Evolutionary conservation across 768 basidiomycete genomes (phyloP).

Genomic region (Mycena polygramma): DNA sequence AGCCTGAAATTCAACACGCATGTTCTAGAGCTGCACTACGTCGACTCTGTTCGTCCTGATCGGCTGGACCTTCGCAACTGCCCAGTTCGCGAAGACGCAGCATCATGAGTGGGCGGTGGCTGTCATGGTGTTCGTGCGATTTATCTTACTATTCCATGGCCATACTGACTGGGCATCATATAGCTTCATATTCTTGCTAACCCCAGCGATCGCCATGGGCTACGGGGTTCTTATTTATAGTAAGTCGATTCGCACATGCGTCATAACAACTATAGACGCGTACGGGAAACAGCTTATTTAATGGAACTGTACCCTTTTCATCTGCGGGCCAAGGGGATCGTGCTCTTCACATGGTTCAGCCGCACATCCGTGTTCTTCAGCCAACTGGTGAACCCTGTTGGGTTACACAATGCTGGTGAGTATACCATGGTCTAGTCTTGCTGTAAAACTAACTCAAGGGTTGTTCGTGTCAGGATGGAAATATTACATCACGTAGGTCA

Average conservation of each 20-base stretch:
- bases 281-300: slow-evolving; percentile 6
- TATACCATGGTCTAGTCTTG: neutral
- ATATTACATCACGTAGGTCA: slow-evolving; percentile 11
- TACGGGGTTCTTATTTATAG: slow-evolving; percentile 18
- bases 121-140: neutral
- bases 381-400: slow-evolving; percentile 25
- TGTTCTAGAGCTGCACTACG: neutral
- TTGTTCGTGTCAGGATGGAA: slow-evolving; percentile 10
- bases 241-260: neutral
- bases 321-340: slow-evolving; percentile 10
- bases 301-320: slow-evolving; percentile 20
- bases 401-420: slow-evolving; percentile 20
- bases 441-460: neutral
- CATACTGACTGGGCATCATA: neutral
- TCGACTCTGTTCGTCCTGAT: neutral
- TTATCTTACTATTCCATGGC: neutral
- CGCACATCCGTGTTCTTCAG: slow-evolving; percentile 10
- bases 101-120: neutral
- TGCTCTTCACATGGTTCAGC: slow-evolving; percentile 1
- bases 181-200: slow-evolving; percentile 25
- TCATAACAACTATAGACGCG: neutral
- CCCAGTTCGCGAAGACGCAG: neutral
- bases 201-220: slow-evolving; percentile 8
- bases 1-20: neutral
- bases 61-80: slow-evolving; percentile 17